Evolutionary conservation across 2,329 filamentous ascomycete genomes (phyloP), one percentile per base, ranked within the genome.

Genomic region (Pseudogymnoascus sp.): DNA sequence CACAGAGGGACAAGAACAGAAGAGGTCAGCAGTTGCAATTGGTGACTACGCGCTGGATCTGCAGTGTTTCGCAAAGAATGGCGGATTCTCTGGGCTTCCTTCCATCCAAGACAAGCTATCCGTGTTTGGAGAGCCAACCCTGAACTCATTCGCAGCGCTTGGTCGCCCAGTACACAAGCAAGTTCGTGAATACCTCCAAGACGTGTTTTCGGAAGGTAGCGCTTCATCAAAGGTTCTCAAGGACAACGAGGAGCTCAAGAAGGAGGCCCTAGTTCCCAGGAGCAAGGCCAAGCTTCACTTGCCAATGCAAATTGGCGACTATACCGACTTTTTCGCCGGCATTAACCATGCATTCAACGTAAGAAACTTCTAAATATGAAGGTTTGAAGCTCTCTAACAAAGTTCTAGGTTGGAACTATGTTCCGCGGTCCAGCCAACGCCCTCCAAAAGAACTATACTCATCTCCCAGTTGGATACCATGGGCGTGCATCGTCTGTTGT

Each of bases 241-340:
- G 69, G 80, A 86, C 63, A 89, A 92, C 69, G 71, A 74, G 1
- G 69, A 74, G 0, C 75, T 90, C 16, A 83, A 84, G 63, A 76
- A 83, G 63, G 76, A 80, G 61, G 83, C 81, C 0, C 74, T 93
- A 11, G 65, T 91, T 3, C 82, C 81, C 0, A 80, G 86, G 58
- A 77, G 79, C 4, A 77, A 84, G 18, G 83, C 87, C 59, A 83
- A 79, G 65, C 86, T 82, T 71, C 88, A 93, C 70, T 71, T 93
- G 6, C 90, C 90, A 1, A 86, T 95, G 83, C 79, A 81, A 62
- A 91, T 93, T 68, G 88, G 89, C 25, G 90, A 93, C 73, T 95
- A 93, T 73, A 91, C 90, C 1, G 90, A 95, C 74, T 95, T 95
- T 77, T 95, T 91, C 71, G 90, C 88, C 8, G 90, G 90, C 12